phyloP scores from a whole-genome alignment of 345 rosid species.

The Sapria himalayana region DNA sequence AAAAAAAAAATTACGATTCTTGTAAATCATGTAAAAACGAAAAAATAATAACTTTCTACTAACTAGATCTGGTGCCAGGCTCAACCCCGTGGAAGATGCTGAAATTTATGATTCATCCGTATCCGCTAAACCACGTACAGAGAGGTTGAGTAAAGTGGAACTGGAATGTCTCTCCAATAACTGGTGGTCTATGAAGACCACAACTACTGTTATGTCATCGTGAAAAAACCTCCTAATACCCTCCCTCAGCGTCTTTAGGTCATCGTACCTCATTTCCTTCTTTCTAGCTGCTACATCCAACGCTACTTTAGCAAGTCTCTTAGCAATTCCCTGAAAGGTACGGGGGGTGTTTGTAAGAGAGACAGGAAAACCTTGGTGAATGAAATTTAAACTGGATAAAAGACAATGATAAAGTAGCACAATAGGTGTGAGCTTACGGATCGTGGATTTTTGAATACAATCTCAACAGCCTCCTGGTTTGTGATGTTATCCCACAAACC shows the following conservation, averaged over 20 bases:
- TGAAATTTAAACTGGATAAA: background rate
- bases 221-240: conserved; percentile 52
- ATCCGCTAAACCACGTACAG: conserved; percentile 41
- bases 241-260: conserved; percentile 38
- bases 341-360: too few relatives aligned
- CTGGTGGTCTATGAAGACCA: conserved; percentile 57
- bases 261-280: conserved; percentile 43
- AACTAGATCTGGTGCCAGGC: too few relatives aligned
- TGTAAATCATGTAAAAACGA: too few relatives aligned
- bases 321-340: conserved; percentile 50
- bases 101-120: conserved; percentile 49
- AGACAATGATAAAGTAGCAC: background rate
- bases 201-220: conserved; percentile 81
- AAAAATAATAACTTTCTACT: too few relatives aligned
- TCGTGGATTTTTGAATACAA: conserved; percentile 43
- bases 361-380: too few relatives aligned
- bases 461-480: conserved; percentile 76
- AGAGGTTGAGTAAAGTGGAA: conserved; percentile 31
- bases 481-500: conserved; percentile 81
- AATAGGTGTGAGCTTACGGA: conserved; percentile 22
- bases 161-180: conserved; percentile 15
- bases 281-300: conserved; percentile 53
- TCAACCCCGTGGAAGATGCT: conserved; percentile 21
- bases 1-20: too few relatives aligned
- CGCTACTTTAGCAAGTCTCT: conserved; percentile 50